Evolutionary conservation across 148 eudicot species (phyloP), one percentile per base, ranked within the genome.

Genomic region (Chenopodium quinoa): DNA sequence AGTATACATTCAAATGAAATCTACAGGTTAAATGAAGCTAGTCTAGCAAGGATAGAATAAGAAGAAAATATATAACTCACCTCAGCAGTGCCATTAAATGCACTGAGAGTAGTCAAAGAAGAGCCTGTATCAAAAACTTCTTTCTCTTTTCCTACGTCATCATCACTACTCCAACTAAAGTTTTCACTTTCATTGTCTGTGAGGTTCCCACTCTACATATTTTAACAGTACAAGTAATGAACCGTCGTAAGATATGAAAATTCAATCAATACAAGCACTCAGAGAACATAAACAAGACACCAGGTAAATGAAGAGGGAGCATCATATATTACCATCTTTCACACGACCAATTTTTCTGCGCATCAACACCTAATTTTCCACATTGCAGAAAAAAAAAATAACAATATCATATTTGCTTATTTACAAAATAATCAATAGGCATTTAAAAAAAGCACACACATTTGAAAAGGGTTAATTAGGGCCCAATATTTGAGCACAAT

Each of bases 91-190:
- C 79, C 83, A 34, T 74, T 52, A 54, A 69, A 63, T 73, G 83
- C 78, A 87, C 75, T 78, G 75, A 75, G 79, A 52, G 66, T 76
- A 76, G 85, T 78, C 79, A 83, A 63, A 84, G 79, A 80, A 27
- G 86, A 78, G 71, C 85, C 68, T 11, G 89, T 72, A 82, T 90
- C 84, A 27, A 56, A 48, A 76, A 79, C 40, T 17, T 82, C 76
- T 44, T 79, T 83, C 76, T 80, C 74, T 76, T 88, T 90, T 81
- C 90, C 98, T 29, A 82, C 83, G 64, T 92, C 98, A 75, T 94
- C 96, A n/a, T 94, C 96, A 65, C 88, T 91, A 80, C 73, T 87
- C 94, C 98, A 94, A 77, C 91, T 91, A 75, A 87, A 75, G 78
- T 85, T 83, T 22, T 75, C 86, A 82, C 86, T 81, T 12, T 83